These are phyloP conservation scores for Cladophialophora carrionii DNA, from an alignment of 2,329 filamentous ascomycete species.

Conservation along the genomic window DNA sequence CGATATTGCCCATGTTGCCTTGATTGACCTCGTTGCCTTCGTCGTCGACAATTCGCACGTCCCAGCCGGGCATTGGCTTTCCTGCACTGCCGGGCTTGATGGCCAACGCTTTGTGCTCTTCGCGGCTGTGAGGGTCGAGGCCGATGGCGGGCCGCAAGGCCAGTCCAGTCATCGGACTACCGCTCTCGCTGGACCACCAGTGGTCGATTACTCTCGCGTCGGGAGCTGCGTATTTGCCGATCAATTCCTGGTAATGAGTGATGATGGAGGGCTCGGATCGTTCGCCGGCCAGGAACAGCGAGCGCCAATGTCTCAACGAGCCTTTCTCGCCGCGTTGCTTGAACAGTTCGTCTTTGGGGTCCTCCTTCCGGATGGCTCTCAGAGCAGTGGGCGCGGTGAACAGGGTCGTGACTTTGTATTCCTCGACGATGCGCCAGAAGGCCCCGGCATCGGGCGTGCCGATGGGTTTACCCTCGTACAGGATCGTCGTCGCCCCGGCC, in stretches of 20 bases:
- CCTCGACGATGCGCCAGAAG: conserved; percentile 84
- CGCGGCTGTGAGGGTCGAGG: conserved; percentile 42
- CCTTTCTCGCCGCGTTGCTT: conserved; percentile 65
- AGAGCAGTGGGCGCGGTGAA: conserved; percentile 89
- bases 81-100: conserved; percentile 86
- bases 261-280: conserved; percentile 86
- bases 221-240: conserved; percentile 66
- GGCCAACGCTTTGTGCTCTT: conserved; percentile 54
- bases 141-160: conserved; percentile 67
- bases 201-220: conserved; percentile 69
- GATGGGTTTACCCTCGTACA: conserved; percentile 93
- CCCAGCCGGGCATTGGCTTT: conserved; percentile 88
- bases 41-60: conserved; percentile 83
- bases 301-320: conserved; percentile 71
- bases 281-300: conserved; percentile 85
- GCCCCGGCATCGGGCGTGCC: conserved; percentile 84
- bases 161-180: conserved; percentile 69
- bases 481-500: conserved; percentile 78
- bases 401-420: conserved; percentile 78
- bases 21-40: conserved; percentile 69
- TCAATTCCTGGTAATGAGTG: conserved; percentile 74
- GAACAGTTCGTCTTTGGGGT: conserved; percentile 72
- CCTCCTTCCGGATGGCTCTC: conserved; percentile 82
- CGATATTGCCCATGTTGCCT: conserved; percentile 88
- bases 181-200: conserved; percentile 75